Evolutionary conservation across 192 early-diverging fungal genomes (phyloP), one percentile per base, ranked within the genome.

Genomic region (Thamnidium elegans): DNA sequence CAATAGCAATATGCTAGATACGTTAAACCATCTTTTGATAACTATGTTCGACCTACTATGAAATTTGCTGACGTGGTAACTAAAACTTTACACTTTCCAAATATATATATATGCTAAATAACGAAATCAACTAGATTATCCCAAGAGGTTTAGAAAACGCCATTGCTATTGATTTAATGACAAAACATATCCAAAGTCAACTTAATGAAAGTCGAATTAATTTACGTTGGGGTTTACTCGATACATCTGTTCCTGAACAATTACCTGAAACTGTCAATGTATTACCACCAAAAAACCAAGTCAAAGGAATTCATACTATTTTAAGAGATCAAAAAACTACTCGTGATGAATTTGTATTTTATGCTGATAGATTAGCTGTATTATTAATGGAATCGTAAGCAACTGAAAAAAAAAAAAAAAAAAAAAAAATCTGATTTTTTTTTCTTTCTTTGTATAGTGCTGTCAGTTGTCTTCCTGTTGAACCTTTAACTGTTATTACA

Each of bases 11-110:
- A 98, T 77, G 76, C 83, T 53, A 82, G 86, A 65, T 98, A 94
- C 67, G 96, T 98, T 59, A 98, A 98, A 72, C 92, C 95, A 0
- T 84, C 94, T 2, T 96, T 86, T 76, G 96, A 98, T 68, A 89
- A 91, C 42, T 89, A 89, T 65, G 92, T 98, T 58, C 84, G 88
- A 36, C 94, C 95, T 11, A 98, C 94, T 11, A 92, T 93, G 81
- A 92, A 89, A 73, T 90, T 90, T 66, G 94, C 96, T 21, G 96
- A 98, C 74, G 80, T 92, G 50, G 88, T 88, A 80, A 48, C 66
- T 70, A 30, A 13, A 21, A 4, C 4, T 45, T 9, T 45, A 45
- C 44, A 9, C 44, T 15, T 45, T 45, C 44, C 44, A 26, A 23
- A 21, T 1, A 26, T 3, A 26, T 26, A 26, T 26, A 26, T 26